Base-by-base conservation (phyloP, 2,329 filamentous ascomycete species). In the Rosellinia necatrix region DNA sequence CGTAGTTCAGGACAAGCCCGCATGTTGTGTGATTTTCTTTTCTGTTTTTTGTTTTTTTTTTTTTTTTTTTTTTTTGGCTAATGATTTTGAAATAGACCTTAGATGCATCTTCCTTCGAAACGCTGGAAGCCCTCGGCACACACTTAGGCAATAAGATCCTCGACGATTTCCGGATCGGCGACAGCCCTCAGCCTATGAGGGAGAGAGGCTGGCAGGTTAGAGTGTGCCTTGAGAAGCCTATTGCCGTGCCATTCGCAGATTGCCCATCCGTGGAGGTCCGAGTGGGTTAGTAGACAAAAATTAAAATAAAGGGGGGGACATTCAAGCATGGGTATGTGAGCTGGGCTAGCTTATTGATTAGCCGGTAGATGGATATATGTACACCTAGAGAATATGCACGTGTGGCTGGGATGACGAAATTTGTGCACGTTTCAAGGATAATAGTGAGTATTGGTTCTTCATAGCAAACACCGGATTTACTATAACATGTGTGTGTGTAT, bases 191-290 rank as follows among this genome's bases (percentile, higher is more conserved):
- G 40, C 61, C 78, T 2, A 70, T 75, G 60, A 68, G 69, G 32
- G 71, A 76, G 37, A 67, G 75, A 19, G 74, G 75, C 12, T 80
- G 81, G 72, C 77, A 77, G 54, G 74, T 92, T 47, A 81, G 78
- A 57, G 78, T 92, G 32, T 75, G 76, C 21, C 74, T 92, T 48
- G 85, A 86, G 71, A 92, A 92, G 74, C 89, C 89, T 2, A 84
- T 87, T 10, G 89, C 89, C 0, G 86, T 92, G 17, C 81, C 85
- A 0, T 83, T 88, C 64, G 89, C 89, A 2, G 88, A 91, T 61
- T 86, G 85, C 9, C 87, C 89, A 0, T 78, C 81, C 4, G 84
- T 92, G 5, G 87, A 91, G 69, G 77, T 87, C 43, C 64, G 70
- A 25, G 64, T 70, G 53, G 66, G 67, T 74, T 38, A 56, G 8